phyloP scores from a whole-genome alignment of 2,329 filamentous ascomycete genomes.

The Trichophyton mentagrophytes region DNA sequence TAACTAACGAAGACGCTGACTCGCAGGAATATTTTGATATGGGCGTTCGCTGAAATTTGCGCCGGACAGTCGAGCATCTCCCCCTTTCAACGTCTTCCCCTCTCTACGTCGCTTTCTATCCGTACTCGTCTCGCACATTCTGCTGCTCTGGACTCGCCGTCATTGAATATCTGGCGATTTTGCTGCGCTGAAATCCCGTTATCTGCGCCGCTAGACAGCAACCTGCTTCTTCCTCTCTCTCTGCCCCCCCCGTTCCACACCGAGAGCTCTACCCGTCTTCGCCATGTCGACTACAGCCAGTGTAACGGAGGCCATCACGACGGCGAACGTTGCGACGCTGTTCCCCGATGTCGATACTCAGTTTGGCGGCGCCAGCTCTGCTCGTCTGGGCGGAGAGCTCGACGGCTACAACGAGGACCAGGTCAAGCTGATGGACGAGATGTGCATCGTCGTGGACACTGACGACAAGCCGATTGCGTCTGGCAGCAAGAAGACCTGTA shows the following conservation, averaged over 20 bases:
- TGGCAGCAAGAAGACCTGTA: conserved; percentile 95
- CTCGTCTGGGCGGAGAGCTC: conserved; percentile 53
- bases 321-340: conserved; percentile 70
- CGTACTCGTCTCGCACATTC: background rate
- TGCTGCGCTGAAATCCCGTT: background rate
- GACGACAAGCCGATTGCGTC: conserved; percentile 88
- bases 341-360: conserved; percentile 69
- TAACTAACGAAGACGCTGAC: no score
- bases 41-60: background rate
- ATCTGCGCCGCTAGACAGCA: background rate
- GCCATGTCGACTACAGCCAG: conserved; percentile 39
- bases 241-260: background rate
- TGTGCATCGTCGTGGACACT: conserved; percentile 92
- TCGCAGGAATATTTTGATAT: background rate
- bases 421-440: conserved; percentile 95
- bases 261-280: conserved; percentile 6
- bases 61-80: background rate
- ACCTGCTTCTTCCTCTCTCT: background rate
- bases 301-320: conserved; percentile 55
- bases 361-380: conserved; percentile 38
- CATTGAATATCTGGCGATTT: background rate
- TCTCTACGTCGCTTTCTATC: background rate
- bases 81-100: background rate
- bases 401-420: conserved; percentile 94
- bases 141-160: background rate